Percentiles rank a stretch among this genome's conserved stretches.
phyloP scores from a whole-genome alignment of 139 green algal species.

The Coelastrella sp. region DNA sequence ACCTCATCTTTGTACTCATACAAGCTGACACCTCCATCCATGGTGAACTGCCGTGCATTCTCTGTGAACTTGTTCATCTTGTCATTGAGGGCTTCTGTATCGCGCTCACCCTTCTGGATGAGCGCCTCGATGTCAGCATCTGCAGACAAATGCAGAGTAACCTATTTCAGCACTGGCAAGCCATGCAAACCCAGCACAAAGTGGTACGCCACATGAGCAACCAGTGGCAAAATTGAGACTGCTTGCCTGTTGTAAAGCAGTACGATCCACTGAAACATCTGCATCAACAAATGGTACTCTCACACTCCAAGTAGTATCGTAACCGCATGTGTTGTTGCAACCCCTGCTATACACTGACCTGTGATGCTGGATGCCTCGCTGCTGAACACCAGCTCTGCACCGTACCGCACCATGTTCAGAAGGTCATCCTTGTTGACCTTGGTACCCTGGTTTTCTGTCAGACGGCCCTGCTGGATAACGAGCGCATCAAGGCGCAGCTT shows the following conservation, averaged over 20 bases:
- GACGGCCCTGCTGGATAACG: slow-evolving; percentile 99
- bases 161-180: not conserved
- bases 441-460: slow-evolving; percentile 89
- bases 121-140: slow-evolving; percentile 94
- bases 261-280: not conserved
- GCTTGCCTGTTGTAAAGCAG: not conserved
- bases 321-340: not conserved
- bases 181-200: not conserved
- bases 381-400: slow-evolving; percentile 97
- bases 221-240: not conserved
- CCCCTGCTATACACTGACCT: slow-evolving; percentile 6
- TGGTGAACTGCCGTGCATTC: slow-evolving; percentile 94
- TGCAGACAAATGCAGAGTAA: not conserved
- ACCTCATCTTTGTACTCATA: slow-evolving; percentile 92
- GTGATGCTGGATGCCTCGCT: slow-evolving; percentile 74
- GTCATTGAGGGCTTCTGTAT: slow-evolving; percentile 92
- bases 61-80: slow-evolving; percentile 98
- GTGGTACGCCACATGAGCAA: not conserved
- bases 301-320: too few species aligned
- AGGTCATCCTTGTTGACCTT: slow-evolving; percentile 99
- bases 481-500: slow-evolving; percentile 99
- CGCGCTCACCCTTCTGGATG: slow-evolving; percentile 92
- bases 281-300: not conserved
- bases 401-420: slow-evolving; percentile 98
- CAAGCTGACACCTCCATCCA: slow-evolving; percentile 89